Percentiles rank a stretch among this genome's conserved stretches.
These are phyloP conservation scores for Lomentospora prolificans DNA, from an alignment of 2,329 filamentous ascomycete species.

Conservation along the genomic window DNA sequence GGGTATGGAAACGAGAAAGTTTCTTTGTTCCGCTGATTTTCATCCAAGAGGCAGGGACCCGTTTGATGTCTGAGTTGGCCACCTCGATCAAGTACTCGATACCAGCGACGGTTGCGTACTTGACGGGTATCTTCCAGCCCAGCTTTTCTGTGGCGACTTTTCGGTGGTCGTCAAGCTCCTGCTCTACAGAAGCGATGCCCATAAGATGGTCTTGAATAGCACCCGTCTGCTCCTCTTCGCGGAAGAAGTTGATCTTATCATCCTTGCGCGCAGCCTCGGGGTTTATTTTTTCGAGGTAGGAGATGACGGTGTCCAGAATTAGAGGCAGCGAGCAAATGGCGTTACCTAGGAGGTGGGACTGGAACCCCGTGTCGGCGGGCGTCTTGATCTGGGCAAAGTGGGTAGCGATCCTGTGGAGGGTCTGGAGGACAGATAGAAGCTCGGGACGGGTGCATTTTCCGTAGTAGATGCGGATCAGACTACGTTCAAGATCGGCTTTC, in stretches of 20 bases:
- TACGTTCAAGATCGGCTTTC: conserved; percentile 80
- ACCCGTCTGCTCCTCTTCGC: conserved; percentile 77
- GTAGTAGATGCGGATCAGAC: conserved; percentile 92
- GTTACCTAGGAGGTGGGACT: conserved; percentile 56
- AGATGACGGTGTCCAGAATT: conserved; percentile 63
- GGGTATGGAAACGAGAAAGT: conserved; percentile 85
- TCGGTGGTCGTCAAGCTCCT: conserved; percentile 74
- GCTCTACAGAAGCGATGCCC: conserved; percentile 83
- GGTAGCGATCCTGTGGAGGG: conserved; percentile 68
- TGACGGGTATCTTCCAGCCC: conserved; percentile 56
- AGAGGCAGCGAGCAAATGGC: conserved; percentile 67
- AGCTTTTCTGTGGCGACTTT: conserved; percentile 61
- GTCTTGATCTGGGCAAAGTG: conserved; percentile 63
- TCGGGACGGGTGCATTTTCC: conserved; percentile 89
- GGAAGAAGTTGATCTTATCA: conserved; percentile 92
- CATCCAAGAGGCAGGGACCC: conserved; percentile 85
- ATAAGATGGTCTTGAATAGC: conserved; percentile 82
- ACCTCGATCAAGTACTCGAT: conserved; percentile 96
- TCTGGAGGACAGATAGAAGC: conserved; percentile 74
- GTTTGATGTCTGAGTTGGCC: conserved; percentile 68
- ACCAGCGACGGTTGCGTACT: conserved; percentile 75
- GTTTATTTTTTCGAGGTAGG: conserved; percentile 78
- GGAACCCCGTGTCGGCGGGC: conserved; percentile 60
- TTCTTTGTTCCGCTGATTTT: conserved; percentile 95
- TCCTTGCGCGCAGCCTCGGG: conserved; percentile 70